Conservation (phyloP, 805 yeast species). For the Candida bentonensis region DNA sequence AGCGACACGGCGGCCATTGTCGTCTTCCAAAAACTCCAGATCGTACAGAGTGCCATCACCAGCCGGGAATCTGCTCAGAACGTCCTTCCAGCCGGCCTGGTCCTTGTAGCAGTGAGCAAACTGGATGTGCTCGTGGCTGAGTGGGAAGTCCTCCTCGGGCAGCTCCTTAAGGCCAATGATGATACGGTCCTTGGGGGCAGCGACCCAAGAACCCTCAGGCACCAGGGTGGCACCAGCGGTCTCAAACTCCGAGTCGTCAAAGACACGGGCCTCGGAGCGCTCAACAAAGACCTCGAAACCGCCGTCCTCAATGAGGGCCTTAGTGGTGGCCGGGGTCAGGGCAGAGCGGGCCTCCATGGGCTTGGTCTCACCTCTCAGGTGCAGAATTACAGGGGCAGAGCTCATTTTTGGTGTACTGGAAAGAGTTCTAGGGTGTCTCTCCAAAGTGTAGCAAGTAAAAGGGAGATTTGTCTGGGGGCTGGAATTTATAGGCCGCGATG, state of each 20-base stretch:
- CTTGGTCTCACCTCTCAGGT: conserved; percentile 93
- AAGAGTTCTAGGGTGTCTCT: too few relatives aligned
- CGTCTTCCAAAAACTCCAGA: conserved; percentile 87
- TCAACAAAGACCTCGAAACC: conserved; percentile 87
- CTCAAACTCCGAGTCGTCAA: conserved; percentile 60
- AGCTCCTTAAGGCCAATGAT: conserved; percentile 90
- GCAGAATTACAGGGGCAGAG: conserved; percentile 41
- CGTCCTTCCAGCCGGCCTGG: conserved; percentile 96
- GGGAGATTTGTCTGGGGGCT: too few relatives aligned
- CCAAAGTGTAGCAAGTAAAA: too few relatives aligned
- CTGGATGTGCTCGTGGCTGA: conserved; percentile 91
- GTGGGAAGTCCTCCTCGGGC: conserved; percentile 87
- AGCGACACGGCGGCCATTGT: conserved; percentile 94
- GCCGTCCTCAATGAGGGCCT: conserved; percentile 57
- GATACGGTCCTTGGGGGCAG: conserved; percentile 81
- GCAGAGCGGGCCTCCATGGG: conserved; percentile 97
- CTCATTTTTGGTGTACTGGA: too few relatives aligned
- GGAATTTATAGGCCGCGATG: too few relatives aligned
- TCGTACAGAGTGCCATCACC: conserved; percentile 90
- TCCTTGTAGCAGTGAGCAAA: conserved; percentile 98
- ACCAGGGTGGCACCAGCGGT: conserved; percentile 74
- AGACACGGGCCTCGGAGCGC: conserved; percentile 72
- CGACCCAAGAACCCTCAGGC: conserved; percentile 85
- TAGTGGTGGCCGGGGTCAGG: conserved; percentile 82
- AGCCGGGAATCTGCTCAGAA: conserved; percentile 71